phyloP scores from a whole-genome alignment of 768 basidiomycete genomes.

The Tubosaeta sp. region DNA sequence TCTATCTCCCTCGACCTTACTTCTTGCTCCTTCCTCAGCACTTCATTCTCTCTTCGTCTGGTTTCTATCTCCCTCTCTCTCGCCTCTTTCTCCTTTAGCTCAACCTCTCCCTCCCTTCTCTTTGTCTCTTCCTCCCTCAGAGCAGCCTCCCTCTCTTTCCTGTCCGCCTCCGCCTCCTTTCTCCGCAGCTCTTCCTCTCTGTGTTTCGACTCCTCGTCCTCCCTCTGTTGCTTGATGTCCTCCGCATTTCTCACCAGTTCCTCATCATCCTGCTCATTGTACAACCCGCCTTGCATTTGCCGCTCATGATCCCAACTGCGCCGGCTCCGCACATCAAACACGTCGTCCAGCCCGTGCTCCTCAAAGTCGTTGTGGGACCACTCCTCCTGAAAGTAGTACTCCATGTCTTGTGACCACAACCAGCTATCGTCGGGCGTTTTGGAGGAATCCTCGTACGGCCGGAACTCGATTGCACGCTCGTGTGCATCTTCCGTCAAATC shows the following conservation, averaged over 20 bases:
- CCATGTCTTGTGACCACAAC: slow-evolving; percentile 31
- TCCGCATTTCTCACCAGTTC: slow-evolving; percentile 34
- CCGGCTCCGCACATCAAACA: slow-evolving; percentile 11
- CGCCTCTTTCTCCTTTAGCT: slow-evolving; percentile 27
- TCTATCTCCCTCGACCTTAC: slow-evolving; percentile 27
- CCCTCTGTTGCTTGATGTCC: slow-evolving; percentile 27
- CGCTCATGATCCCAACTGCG: slow-evolving; percentile 29
- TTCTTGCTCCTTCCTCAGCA: slow-evolving; percentile 24
- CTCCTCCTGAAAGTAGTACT: slow-evolving; percentile 21
- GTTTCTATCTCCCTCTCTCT: slow-evolving; percentile 16
- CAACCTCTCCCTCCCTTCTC: slow-evolving; percentile 25
- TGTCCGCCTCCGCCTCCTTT: slow-evolving; percentile 31
- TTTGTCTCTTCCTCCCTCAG: slow-evolving; percentile 16
- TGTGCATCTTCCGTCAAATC: too few relatives aligned
- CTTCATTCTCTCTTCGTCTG: slow-evolving; percentile 19
- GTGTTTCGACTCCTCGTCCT: slow-evolving; percentile 23
- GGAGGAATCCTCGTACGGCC: slow-evolving; percentile 25
- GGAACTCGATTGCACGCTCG: too few relatives aligned
- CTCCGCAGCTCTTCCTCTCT: slow-evolving; percentile 26
- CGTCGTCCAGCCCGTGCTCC: slow-evolving; percentile 29
- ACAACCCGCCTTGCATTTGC: slow-evolving; percentile 28
- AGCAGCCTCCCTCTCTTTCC: too few relatives aligned
- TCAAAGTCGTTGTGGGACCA: slow-evolving; percentile 21
- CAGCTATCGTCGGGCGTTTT: slow-evolving; percentile 21
- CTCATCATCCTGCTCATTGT: slow-evolving; percentile 33